A percentile compares a stretch with the other conserved stretches of the same genome.
These are phyloP conservation scores for Penicillium capsulatum DNA, from an alignment of 2,329 filamentous ascomycete species.

Conservation along the genomic window DNA sequence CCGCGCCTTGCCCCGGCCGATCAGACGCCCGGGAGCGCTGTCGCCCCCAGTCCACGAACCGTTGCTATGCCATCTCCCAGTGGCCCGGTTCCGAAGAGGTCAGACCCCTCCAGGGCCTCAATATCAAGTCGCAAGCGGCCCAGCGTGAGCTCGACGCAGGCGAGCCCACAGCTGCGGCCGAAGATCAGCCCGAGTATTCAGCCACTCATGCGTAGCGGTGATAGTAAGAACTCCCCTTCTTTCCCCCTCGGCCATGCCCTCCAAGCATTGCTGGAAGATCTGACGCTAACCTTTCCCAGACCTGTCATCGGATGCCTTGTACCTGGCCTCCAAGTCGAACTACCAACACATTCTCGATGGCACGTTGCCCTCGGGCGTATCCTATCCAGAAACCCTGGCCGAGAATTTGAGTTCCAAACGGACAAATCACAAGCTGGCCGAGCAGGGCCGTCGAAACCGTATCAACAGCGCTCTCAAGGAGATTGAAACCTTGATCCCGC, in stretches of 20 bases:
- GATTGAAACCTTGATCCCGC: constrained; percentile 80
- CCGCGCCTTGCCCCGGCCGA: constrained; percentile 34
- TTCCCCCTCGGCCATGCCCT: too few species aligned
- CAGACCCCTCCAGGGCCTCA: constrained; percentile 48
- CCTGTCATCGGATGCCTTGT: constrained; percentile 59
- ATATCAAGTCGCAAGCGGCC: constrained; percentile 57
- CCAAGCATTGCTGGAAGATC: too few species aligned
- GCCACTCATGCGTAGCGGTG: constrained; percentile 71
- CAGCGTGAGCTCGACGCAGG: constrained; percentile 68
- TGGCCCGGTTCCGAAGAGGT: constrained; percentile 38
- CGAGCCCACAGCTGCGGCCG: constrained; percentile 80
- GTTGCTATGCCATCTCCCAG: constrained; percentile 52
- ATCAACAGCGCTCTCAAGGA: constrained; percentile 93
- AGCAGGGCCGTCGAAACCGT: constrained; percentile 89
- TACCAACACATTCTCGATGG: constrained; percentile 97
- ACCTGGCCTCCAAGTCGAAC: constrained; percentile 91
- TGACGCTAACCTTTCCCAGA: constrained; percentile 31
- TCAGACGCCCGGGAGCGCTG: constrained; percentile 29
- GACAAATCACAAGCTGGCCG: constrained; percentile 95
- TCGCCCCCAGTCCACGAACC: constrained; percentile 52
- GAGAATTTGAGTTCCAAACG: constrained; percentile 94
- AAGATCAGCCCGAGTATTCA: constrained; percentile 94
- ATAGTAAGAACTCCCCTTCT: constrained; percentile 47
- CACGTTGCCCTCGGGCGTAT: constrained; percentile 81
- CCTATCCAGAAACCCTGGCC: constrained; percentile 84